Evolutionary conservation across 2,329 filamentous ascomycete genomes (phyloP), one percentile per base, ranked within the genome.

Genomic region (Clonostachys byssicola): DNA sequence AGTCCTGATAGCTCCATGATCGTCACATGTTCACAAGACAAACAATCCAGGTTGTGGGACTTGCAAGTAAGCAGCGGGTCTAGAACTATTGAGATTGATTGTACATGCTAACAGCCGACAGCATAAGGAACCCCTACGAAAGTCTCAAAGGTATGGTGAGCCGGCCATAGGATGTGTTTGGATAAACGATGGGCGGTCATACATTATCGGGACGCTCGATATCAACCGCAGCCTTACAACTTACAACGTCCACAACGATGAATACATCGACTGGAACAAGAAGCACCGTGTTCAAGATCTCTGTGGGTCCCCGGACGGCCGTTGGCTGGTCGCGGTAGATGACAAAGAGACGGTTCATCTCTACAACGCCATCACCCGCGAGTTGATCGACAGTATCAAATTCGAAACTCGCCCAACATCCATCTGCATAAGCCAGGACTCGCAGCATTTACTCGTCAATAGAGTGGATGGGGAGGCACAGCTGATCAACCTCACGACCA

Each of bases 131-230:
- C 72, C 83, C 41, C 71, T 89, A 39, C 76, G 81, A 47, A 80
- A 75, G 9, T 75, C 92, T 14, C 77, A 82, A 45, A 78, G 83
- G 43, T 92, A 94, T 57, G 77, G 79, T n/a, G 86, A 96, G 57
- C 88, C 91, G 0, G 89, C 95, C 36, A 95, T 89, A 42, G 85
- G 88, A 48, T 95, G 91, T 49, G 87, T 89, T n/a, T 99, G 94
- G 92, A 79, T 88, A 6, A 79, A 84, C 1, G 87, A 95, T 59
- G 86, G 86, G 40, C 72, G 82, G 51, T 83, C 81, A 0, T 92
- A 97, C 56, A 80, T 96, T 40, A 85, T 92, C 2, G 89, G 88
- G 5, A 86, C 87, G 9, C 78, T 95, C 34, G 87, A 92, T 55
- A 79, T 78, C 48, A 72, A 72, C 10, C 74, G 76, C 20, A 80